A percentile compares a stretch with the other conserved stretches of the same genome.
Conservation (phyloP, 2,329 filamentous ascomycete species). For the Pseudocercospora vitis region DNA sequence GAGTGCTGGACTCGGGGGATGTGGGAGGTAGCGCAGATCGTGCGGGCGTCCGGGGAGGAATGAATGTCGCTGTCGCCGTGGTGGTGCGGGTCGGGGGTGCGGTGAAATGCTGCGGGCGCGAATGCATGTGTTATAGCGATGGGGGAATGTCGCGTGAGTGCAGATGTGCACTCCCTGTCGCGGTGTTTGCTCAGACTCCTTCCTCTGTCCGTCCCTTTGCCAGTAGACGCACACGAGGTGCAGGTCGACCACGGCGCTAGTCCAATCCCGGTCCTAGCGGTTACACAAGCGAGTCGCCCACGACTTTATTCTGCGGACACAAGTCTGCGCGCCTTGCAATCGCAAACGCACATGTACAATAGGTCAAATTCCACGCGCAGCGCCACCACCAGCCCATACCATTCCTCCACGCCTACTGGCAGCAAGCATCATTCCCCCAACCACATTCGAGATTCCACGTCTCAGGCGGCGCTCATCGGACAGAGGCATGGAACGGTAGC, state of each 20-base stretch:
- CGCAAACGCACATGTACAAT: too few species aligned
- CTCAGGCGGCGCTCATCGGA: background rate
- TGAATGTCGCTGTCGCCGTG: background rate
- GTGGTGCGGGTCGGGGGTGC: background rate
- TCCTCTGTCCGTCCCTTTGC: background rate
- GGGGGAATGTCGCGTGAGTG: background rate
- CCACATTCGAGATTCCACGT: background rate
- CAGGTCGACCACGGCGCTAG: background rate
- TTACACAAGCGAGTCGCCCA: background rate
- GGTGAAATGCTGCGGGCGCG: constrained; percentile 1
- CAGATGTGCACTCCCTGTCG: background rate
- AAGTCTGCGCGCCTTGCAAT: too few species aligned
- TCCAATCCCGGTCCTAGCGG: too few species aligned
- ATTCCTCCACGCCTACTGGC: background rate
- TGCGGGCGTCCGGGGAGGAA: background rate
- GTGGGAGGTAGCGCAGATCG: background rate
- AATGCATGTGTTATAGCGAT: constrained; percentile 10
- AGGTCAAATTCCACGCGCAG: constrained; percentile 5
- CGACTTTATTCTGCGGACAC: too few species aligned
- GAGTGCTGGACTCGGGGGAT: background rate
- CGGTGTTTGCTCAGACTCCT: constrained; percentile 1
- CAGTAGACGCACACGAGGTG: background rate
- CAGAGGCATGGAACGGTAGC: background rate
- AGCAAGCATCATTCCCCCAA: background rate
- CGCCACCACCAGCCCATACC: background rate